Percentiles rank a stretch among this genome's conserved stretches.
Evolutionary conservation across 2,329 filamentous ascomycete species (phyloP).

Genomic region (Fusarium veterinarium): DNA sequence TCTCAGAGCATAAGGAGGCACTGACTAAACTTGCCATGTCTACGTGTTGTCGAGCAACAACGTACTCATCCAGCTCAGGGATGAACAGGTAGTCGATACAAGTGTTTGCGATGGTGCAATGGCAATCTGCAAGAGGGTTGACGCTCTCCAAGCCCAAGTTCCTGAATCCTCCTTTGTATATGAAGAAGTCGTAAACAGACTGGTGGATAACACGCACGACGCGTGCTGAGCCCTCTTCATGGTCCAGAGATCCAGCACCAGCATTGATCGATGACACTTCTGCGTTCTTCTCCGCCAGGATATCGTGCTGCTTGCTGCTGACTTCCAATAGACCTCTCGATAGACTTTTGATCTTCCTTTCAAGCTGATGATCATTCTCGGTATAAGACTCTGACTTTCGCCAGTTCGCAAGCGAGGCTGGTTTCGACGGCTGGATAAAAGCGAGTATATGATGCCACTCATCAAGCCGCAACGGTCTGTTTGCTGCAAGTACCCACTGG

Average conservation of each 20-base stretch:
- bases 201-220: constrained; percentile 24
- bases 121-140: not conserved
- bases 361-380: constrained; percentile 16
- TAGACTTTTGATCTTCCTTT: constrained; percentile 10
- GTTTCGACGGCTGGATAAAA: not conserved
- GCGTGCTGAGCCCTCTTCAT: constrained; percentile 14
- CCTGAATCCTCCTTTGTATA: not conserved
- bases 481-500: constrained; percentile 16
- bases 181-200: constrained; percentile 20
- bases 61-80: constrained; percentile 5
- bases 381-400: not conserved
- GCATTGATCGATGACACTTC: not conserved
- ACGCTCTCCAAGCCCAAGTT: not conserved
- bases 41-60: not conserved
- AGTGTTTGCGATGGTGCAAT: not conserved
- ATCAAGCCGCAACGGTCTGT: constrained; percentile 7
- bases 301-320: not conserved
- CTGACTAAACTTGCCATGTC: not conserved
- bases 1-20: not conserved
- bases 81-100: constrained; percentile 11
- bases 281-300: not conserved
- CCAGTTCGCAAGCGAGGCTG: constrained; percentile 3
- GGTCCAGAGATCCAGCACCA: constrained; percentile 20
- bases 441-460: constrained; percentile 35
- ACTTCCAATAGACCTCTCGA: constrained; percentile 22